phyloP scores from a whole-genome alignment of 2,329 filamentous ascomycete species.

The Juglanconis oblonga region DNA sequence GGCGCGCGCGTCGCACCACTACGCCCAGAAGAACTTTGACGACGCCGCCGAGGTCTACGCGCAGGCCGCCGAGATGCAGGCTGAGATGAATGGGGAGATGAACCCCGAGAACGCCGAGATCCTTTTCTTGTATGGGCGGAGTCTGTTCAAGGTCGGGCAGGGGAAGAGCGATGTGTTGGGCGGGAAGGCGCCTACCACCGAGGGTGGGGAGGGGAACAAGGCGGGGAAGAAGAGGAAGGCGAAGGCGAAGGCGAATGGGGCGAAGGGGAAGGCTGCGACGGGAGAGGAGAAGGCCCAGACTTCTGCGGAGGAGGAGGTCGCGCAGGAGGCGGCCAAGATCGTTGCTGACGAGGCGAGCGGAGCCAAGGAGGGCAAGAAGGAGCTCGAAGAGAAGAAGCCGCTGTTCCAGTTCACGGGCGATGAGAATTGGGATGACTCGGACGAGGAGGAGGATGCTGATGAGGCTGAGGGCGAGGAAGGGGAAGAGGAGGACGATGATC shows the following conservation, averaged over 20 bases:
- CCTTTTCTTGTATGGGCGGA: slow-evolving; percentile 90
- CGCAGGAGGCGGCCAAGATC: slow-evolving; percentile 45
- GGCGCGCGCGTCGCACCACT: slow-evolving; percentile 78
- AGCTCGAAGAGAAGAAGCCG: slow-evolving; percentile 60
- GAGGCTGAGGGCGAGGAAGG: slow-evolving; percentile 42
- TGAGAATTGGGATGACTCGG: slow-evolving; percentile 85
- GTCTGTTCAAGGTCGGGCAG: slow-evolving; percentile 90
- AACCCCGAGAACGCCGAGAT: slow-evolving; percentile 87
- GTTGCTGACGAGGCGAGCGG: slow-evolving; percentile 41
- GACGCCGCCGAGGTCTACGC: slow-evolving; percentile 86
- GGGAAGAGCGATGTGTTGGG: slow-evolving; percentile 93
- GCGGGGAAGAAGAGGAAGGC: slow-evolving; percentile 52
- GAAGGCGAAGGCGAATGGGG: slow-evolving; percentile 41
- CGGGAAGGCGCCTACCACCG: slow-evolving; percentile 65
- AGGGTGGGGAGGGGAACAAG: slow-evolving; percentile 44
- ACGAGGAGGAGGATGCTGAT: slow-evolving; percentile 53
- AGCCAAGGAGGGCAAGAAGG: slow-evolving; percentile 35
- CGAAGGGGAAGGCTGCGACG: slow-evolving; percentile 25
- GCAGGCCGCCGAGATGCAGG: slow-evolving; percentile 84
- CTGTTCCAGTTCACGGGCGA: slow-evolving; percentile 92
- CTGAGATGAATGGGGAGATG: slow-evolving; percentile 89
- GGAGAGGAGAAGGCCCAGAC: slow-evolving; percentile 16
- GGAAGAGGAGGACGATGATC: slow-evolving; percentile 67
- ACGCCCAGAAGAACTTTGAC: slow-evolving; percentile 84
- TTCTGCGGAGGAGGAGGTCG: slow-evolving; percentile 38